A percentile compares a stretch with the other conserved stretches of the same genome.
phyloP scores from a whole-genome alignment of 192 early-diverging fungal genomes.

The Podila clonocystis region DNA sequence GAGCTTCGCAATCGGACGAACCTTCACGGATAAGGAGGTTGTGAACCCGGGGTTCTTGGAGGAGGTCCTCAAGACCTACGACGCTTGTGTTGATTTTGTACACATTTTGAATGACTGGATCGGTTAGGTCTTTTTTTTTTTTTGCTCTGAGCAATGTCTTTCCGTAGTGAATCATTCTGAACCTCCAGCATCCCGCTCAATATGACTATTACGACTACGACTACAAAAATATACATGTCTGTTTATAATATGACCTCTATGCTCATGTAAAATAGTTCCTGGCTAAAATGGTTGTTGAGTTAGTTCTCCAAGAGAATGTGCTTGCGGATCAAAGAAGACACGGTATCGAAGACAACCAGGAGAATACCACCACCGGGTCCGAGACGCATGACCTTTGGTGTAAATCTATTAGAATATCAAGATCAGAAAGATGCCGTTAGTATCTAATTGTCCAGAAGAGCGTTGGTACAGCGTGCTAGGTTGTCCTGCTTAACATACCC shows the following conservation, averaged over 20 bases:
- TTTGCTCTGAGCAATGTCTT: background rate
- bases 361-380: slow-evolving; percentile 86
- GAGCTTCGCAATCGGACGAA: slow-evolving; percentile 58
- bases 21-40: slow-evolving; percentile 62
- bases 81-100: slow-evolving; percentile 61
- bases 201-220: too few relatives aligned
- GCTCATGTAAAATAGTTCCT: background rate
- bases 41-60: slow-evolving; percentile 61
- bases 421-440: background rate
- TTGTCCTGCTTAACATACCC: slow-evolving; percentile 48
- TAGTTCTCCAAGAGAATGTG: slow-evolving; percentile 56
- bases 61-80: slow-evolving; percentile 53
- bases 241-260: too few relatives aligned
- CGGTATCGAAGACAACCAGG: slow-evolving; percentile 90
- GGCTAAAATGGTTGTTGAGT: background rate
- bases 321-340: slow-evolving; percentile 86
- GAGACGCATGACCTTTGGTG: slow-evolving; percentile 94
- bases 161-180: background rate
- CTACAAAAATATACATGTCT: too few relatives aligned
- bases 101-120: slow-evolving; percentile 66
- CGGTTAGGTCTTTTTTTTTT: slow-evolving; percentile 6
- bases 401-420: slow-evolving; percentile 49
- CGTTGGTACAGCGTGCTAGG: background rate
- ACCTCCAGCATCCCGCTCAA: background rate
- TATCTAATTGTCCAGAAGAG: background rate